Base-by-base conservation (phyloP, 805 yeast species). In the Wickerhamiella domercqiae region DNA sequence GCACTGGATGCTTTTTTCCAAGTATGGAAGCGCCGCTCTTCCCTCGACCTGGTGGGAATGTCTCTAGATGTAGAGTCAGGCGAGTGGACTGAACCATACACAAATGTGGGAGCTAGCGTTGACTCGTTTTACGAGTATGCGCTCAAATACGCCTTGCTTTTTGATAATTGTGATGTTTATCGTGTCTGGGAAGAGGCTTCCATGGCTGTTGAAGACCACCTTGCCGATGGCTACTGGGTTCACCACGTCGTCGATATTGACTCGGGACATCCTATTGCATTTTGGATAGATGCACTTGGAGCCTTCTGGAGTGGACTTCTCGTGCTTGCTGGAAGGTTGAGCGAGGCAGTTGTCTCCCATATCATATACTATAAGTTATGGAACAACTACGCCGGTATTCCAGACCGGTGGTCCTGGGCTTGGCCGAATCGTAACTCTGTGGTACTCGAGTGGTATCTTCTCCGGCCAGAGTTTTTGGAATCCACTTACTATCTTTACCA, bases 81-180 rank as follows among this genome's bases (percentile, higher is more conserved):
- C 25, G 50, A 54, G 28, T 74, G 81, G 72, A 57, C 63, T 29
- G 77, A 77, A 39, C 53, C 66, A 0, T 57, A 73, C 29, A 71
- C 90, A 0, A 94, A 95, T 0, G 66, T 80, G 7, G 96, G 97
- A 2, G 96, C 96, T 0, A 78, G 93, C 2, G 70, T 82, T 13
- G 97, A 86, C 56, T 82, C 94, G 0, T 81, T 81, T 50, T 86
- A 77, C 53, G 97, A 86, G 51, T 81, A 84, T 56, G 79, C 94
- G 0, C 64, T 82, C 30, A 86, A 86, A 52, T 73, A 75, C 16
- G 62, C 84, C 2, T 67, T 86, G 7, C 51, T 86, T 11, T 82
- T 84, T 42, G 72, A 79, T 50, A 79, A 78, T 46, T 61, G 61
- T 11, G 60, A 63, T 9, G 57, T 72, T 28, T 50, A 53, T 28